Evolutionary conservation across 2,329 filamentous ascomycete species (phyloP), one percentile per base, ranked within the genome.

Genomic region (Epichloe baconii): DNA sequence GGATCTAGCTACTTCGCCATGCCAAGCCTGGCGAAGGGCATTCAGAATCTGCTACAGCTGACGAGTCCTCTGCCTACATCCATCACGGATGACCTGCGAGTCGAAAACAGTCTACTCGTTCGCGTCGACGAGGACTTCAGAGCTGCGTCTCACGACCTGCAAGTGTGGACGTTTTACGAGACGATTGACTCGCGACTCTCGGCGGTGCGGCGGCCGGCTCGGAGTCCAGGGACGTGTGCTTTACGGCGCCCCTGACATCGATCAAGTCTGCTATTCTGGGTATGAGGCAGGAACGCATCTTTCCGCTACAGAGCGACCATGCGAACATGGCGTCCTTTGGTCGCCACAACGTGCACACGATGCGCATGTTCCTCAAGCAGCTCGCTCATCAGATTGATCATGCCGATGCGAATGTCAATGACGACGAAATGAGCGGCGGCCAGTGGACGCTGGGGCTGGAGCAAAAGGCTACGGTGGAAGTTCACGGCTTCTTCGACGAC

Each of bases 1-100:
- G 80, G 80, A 3, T 82, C 79, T 0, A 82, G 75, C 43, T 82
- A 82, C 58, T 70, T 83, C 55, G 79, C 78, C 2, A 79, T 79
- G 67, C 69, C 69, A 0, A 73, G 74, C 43, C 70, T 82, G n/a
- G 71, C 73, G 11, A 61, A 69, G 15, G 78, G 77, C 57, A 79
- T 83, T 31, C 71, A 73, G 47, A 64, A 62, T 3, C 58, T 82
- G 5, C 68, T 83, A 5, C 71, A 73, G 42, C 65, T 82, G 0
- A 70, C 77, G 10, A 61, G 65, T 14, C 71, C 76, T 0, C 64
- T 82, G 5, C 78, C 78, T 0, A 59, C 61, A 2, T 72, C 72
- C 0, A 66, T 83, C 2, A 73, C 73, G 0, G 63, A 74, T 3
- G 69, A 76, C 7, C 65, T 83, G 0, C 71, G 70, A 0, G 66